Conservation (phyloP, 202 grass and related monocot species). For the Carex arenaria region DNA sequence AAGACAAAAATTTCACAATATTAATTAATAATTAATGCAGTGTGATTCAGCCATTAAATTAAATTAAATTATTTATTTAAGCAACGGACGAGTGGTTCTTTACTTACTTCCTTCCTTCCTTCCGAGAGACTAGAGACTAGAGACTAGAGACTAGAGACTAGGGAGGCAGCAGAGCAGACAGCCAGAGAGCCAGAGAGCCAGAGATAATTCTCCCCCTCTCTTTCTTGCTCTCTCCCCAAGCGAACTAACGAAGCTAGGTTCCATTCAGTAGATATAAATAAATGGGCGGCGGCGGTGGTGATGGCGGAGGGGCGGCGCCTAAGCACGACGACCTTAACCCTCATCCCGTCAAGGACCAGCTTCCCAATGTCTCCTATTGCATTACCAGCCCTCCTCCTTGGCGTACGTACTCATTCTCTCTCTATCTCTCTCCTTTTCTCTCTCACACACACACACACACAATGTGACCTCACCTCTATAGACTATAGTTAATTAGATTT, state of each 20-base stretch:
- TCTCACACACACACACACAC: background rate
- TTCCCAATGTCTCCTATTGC: slow-evolving; percentile 64
- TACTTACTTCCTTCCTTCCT: too few species aligned
- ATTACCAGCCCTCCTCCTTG: slow-evolving; percentile 73
- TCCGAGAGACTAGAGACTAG: too few species aligned
- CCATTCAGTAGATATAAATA: background rate
- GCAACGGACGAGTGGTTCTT: too few species aligned
- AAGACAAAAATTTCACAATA: background rate
- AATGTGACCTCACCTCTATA: background rate
- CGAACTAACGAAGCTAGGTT: slow-evolving; percentile 8
- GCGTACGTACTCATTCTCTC: slow-evolving; percentile 49
- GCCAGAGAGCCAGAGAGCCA: too few species aligned
- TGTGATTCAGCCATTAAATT: slow-evolving; percentile 4
- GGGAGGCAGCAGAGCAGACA: too few species aligned
- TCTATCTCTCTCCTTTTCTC: background rate
- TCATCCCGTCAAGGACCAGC: slow-evolving; percentile 70
- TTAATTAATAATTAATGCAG: background rate
- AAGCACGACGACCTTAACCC: slow-evolving; percentile 74
- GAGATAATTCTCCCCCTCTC: too few species aligned
- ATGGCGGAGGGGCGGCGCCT: slow-evolving; percentile 38
- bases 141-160: too few species aligned
- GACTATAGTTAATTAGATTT: background rate
- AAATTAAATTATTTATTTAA: background rate
- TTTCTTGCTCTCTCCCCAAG: slow-evolving; percentile 3
- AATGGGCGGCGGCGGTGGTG: slow-evolving; percentile 26